A percentile compares a stretch with the other conserved stretches of the same genome.
phyloP scores from a whole-genome alignment of 768 basidiomycete species.

The Tylopilus sp. region DNA sequence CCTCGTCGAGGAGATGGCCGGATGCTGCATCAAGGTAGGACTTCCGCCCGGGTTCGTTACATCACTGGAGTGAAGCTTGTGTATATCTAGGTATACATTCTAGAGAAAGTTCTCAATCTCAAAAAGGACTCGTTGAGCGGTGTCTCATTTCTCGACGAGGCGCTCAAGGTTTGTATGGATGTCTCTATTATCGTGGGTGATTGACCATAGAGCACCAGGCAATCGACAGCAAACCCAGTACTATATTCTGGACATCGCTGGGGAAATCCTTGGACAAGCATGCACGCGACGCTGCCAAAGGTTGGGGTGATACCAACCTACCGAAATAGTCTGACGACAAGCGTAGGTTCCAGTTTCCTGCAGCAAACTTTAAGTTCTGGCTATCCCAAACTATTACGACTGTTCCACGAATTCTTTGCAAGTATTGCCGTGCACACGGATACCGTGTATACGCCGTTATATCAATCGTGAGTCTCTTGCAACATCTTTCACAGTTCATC shows the following conservation, averaged over 20 bases:
- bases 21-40: slow-evolving; percentile 82
- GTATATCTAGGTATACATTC: slow-evolving; percentile 71
- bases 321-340: slow-evolving; percentile 3
- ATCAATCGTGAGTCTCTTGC: slow-evolving; percentile 65
- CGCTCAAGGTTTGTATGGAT: slow-evolving; percentile 69
- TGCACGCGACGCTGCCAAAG: slow-evolving; percentile 74
- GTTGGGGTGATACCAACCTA: slow-evolving; percentile 37
- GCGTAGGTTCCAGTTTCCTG: slow-evolving; percentile 77
- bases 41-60: no score
- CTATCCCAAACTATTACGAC: slow-evolving; percentile 82
- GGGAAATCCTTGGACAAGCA: slow-evolving; percentile 79
- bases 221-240: slow-evolving; percentile 88
- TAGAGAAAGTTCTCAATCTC: slow-evolving; percentile 89
- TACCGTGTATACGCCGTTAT: slow-evolving; percentile 77
- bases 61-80: neutral
- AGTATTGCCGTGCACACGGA: slow-evolving; percentile 96
- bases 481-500: slow-evolving; percentile 1
- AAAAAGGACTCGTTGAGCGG: slow-evolving; percentile 83
- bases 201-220: slow-evolving; percentile 42
- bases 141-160: slow-evolving; percentile 82
- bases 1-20: slow-evolving; percentile 82
- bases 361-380: slow-evolving; percentile 85
- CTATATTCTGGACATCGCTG: slow-evolving; percentile 86
- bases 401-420: slow-evolving; percentile 96
- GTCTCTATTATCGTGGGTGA: neutral